Base-by-base conservation (phyloP, 768 basidiomycete genomes). In the Trametes cingulata region DNA sequence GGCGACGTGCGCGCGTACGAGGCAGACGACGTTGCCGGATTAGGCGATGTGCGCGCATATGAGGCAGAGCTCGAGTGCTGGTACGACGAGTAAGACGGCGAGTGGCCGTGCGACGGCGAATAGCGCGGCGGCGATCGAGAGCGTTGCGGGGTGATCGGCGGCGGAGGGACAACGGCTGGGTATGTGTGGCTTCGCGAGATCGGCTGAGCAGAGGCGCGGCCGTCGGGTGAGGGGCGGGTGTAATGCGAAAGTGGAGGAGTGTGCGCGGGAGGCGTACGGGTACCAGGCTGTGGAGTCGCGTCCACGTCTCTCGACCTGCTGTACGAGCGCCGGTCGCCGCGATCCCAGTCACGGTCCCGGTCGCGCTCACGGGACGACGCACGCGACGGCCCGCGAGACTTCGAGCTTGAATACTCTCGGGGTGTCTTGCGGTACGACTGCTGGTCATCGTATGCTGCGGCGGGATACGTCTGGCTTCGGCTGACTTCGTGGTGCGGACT, bases 141-240 rank as follows among this genome's bases (percentile, higher is more conserved):
- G 2, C 54, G 52, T 10, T 55, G 58, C 4, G 53, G 41, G 1
- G 58, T 50, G 29, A 55, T 37, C 2, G 59, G 48, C 1, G 61
- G 48, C 1, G 47, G 48, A 5, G 51, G 39, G 37, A 36, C 46
- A 20, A 64, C 24, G 7, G 42, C 41, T 14, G 67, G 69, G 42
- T 67, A 68, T 0, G 68, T 71, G 14, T 61, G 62, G 24, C 65
- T 68, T 8, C 69, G 61, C 27, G 59, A 58, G 15, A 70, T 61
- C 41, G 43, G 56, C 33, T 51, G 60, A 15, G 51, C 36, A 5
- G n/a, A 15, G 3, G 65, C 54, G 1, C 52, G 35, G 37, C 41
- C 12, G 9, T 66, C 62, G 7, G 65, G 62, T 0, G 62, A 61
- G 6, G 52, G 58, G 7, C 52, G 58, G 2, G 60, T 61, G 19